Evolutionary conservation across 2,329 filamentous ascomycete genomes (phyloP), one percentile per base, ranked within the genome.

Genomic region (Aspergillus luchuensis): DNA sequence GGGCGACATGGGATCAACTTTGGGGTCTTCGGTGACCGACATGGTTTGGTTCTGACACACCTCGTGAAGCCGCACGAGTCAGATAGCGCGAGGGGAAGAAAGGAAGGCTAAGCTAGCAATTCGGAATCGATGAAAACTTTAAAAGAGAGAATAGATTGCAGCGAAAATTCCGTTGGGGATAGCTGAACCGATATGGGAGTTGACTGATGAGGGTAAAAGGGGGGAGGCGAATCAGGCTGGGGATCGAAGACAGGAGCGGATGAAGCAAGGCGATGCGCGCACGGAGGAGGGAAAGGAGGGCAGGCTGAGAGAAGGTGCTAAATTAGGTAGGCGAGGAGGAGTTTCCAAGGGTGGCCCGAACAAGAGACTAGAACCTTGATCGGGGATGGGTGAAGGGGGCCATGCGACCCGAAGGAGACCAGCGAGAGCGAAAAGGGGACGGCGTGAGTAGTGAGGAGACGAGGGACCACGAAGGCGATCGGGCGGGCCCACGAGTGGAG

Each of bases 1-100:
- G 56, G 63, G 57, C 55, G 62, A 58, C 47, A 65, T 57, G 41
- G 65, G 61, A 36, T 66, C 64, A 49, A 64, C 61, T 48, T 62
- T 66, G 61, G 47, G 48, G 47, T 38, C 52, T 33, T 50, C 49
- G 59, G 60, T 57, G 43, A 60, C 63, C 56, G 63, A 45, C 15
- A 50, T 41, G 45, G 19, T 47, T 52, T 8, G 10, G 10, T 47
- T 50, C 23, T 56, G 47, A 50, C 33, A 30, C n/a, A 4, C 21
- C 43, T 39, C 28, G 55, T 50, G 47, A 36, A 33, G n/a, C 28
- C 43, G 33, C 21, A 56, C 41, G 30, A 23, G 33, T 39, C 19
- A 53, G 21, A 13, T 43, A 45, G 15, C 52, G 52, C 52, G 30
- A 45, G 21, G 19, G 30, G 30, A 30, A 15, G 17, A 33, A 17